A percentile compares a stretch with the other conserved stretches of the same genome.
phyloP scores from a whole-genome alignment of 176 grass and related monocot species.

The Dendrocalamus sinicus region DNA sequence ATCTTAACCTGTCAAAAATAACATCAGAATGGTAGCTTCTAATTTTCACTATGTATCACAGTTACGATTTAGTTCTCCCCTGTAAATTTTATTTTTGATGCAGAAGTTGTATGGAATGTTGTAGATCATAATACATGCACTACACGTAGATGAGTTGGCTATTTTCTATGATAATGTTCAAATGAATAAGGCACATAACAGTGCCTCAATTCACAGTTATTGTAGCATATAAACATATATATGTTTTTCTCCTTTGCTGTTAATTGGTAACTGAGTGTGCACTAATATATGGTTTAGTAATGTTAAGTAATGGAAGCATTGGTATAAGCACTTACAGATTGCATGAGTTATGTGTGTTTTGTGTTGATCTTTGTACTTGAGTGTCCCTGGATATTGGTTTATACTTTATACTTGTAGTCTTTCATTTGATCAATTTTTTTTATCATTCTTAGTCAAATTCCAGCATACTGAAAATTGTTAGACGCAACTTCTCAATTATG shows the following conservation, averaged over 20 bases:
- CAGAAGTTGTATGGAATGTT: constrained; percentile 25
- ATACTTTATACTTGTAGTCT: not conserved
- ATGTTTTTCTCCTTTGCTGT: not conserved
- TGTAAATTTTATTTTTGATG: constrained; percentile 13
- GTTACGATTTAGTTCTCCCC: constrained; percentile 26
- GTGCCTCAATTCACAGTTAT: not conserved
- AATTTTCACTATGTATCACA: constrained; percentile 51
- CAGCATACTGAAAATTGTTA: constrained; percentile 6
- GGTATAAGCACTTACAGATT: not conserved
- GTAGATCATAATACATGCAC: constrained; percentile 16
- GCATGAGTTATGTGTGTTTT: constrained; percentile 2
- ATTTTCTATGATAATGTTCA: constrained; percentile 19
- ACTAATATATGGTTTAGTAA: not conserved
- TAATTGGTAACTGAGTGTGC: not conserved
- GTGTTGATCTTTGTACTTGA: not conserved
- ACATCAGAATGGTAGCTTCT: constrained; percentile 62
- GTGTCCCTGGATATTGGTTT: not conserved
- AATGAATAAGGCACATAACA: constrained; percentile 7
- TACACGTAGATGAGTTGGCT: not conserved
- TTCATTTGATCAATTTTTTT: not conserved
- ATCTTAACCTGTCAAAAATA: constrained; percentile 77
- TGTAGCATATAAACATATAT: not conserved
- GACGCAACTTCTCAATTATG: not conserved
- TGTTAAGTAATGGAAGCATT: constrained; percentile 1
- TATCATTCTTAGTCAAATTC: not conserved